phyloP scores from a whole-genome alignment of 2,329 filamentous ascomycete genomes.

The Plenodomus tracheiphilus region DNA sequence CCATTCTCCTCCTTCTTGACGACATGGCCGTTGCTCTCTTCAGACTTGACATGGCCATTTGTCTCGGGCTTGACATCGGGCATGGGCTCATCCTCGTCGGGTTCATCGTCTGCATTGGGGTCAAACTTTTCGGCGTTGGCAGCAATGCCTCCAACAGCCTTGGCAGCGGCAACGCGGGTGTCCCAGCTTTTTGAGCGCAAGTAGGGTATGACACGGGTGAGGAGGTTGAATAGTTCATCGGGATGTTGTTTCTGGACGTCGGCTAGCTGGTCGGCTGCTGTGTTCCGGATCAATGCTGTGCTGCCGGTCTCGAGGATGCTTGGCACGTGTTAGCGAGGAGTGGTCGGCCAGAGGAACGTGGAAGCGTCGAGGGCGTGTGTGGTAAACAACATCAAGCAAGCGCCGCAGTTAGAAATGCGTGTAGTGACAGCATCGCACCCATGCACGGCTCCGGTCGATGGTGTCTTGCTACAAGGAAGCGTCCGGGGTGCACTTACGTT shows the following conservation, averaged over 20 bases:
- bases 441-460: too few species aligned
- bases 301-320: constrained; percentile 97
- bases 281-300: constrained; percentile 93
- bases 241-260: constrained; percentile 98
- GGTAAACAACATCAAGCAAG: background rate
- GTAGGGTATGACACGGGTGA: constrained; percentile 93
- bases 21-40: constrained; percentile 32
- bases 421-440: too few species aligned
- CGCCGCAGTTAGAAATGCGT: too few species aligned
- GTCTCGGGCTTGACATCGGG: constrained; percentile 49
- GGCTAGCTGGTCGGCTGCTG: constrained; percentile 92
- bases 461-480: constrained; percentile 5
- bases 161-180: constrained; percentile 88
- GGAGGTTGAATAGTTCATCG: constrained; percentile 93
- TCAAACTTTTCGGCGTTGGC: constrained; percentile 86
- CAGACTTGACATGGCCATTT: constrained; percentile 44
- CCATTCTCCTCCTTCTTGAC: constrained; percentile 57
- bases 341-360: constrained; percentile 2
- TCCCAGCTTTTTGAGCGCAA: constrained; percentile 96
- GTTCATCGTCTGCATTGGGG: constrained; percentile 66
- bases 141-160: constrained; percentile 91
- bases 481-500: constrained; percentile 36
- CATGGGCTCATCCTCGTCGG: constrained; percentile 64
- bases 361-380: background rate
- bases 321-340: constrained; percentile 33